Evolutionary conservation across 306 rosid species (phyloP).

Genomic region (Neltuma alba): DNA sequence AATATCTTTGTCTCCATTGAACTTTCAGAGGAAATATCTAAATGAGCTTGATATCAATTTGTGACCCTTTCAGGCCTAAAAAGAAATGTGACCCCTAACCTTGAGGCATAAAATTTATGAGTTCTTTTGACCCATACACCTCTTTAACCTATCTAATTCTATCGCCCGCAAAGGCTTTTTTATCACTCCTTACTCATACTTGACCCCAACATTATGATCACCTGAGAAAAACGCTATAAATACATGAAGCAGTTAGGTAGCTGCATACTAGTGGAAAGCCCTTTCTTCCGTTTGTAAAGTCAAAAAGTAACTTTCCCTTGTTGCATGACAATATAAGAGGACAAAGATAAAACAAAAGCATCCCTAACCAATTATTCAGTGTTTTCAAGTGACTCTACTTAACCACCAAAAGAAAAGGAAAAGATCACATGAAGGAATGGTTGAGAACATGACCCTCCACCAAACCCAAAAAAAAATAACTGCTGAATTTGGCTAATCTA

Average conservation of each 20-base stretch:
- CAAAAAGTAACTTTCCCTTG: conserved; percentile 16
- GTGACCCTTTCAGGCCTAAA: too few relatives aligned
- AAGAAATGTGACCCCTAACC: neutral
- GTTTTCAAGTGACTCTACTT: conserved; percentile 18
- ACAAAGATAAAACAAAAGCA: neutral
- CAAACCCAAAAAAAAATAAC: conserved; percentile 19
- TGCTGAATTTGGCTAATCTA: conserved; percentile 12
- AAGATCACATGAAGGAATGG: conserved; percentile 1
- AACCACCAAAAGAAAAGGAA: conserved; percentile 28
- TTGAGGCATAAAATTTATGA: neutral
- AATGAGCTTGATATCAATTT: neutral
- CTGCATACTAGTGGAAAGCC: neutral
- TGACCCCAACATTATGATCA: neutral
- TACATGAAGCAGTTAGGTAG: conserved; percentile 12
- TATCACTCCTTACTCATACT: neutral
- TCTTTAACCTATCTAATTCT: neutral
- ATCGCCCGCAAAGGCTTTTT: neutral
- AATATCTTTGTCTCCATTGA: neutral
- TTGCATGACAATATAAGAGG: conserved; percentile 11
- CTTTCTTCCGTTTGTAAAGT: conserved; percentile 20
- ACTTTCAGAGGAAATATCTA: neutral
- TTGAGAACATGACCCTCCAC: conserved; percentile 19
- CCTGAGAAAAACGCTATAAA: neutral
- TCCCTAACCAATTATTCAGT: conserved; percentile 24
- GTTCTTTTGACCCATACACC: neutral